Evolutionary conservation across 768 basidiomycete species (phyloP).

Genomic region (Termitomyces sp.): DNA sequence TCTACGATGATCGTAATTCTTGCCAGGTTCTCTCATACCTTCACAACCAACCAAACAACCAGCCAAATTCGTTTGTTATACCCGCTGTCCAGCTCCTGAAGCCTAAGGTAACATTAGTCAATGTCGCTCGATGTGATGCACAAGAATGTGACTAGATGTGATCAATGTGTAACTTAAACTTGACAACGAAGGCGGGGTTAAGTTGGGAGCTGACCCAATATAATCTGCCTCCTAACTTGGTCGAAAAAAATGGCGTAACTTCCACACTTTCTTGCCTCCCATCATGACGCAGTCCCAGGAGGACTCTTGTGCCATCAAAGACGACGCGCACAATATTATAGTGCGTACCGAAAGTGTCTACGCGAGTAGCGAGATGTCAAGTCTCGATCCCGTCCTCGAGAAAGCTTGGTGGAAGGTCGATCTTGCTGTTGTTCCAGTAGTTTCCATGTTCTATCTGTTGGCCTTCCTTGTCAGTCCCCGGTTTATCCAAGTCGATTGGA

Average conservation of each 20-base stretch:
- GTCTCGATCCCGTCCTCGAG: background rate
- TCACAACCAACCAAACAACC: too few species aligned
- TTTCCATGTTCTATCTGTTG: too few species aligned
- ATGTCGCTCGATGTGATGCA: background rate
- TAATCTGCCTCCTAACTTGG: too few species aligned
- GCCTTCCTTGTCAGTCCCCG: too few species aligned
- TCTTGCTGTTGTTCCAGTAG: background rate
- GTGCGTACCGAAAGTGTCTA: background rate
- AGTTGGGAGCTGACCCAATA: background rate
- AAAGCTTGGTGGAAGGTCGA: background rate
- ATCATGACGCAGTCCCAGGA: conserved; percentile 35
- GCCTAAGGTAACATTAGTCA: background rate
- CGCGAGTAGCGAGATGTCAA: background rate
- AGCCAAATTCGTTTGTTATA: too few species aligned
- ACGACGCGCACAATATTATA: background rate
- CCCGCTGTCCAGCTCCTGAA: too few species aligned
- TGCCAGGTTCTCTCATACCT: too few species aligned
- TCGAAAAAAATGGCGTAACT: background rate
- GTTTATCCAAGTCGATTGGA: too few species aligned
- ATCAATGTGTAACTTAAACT: background rate
- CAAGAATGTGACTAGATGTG: background rate
- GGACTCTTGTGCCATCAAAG: background rate
- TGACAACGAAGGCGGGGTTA: background rate
- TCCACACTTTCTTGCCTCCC: conserved; percentile 42
- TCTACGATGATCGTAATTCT: too few species aligned